Base-by-base conservation (phyloP, 805 yeast genomes). In the Zygoascus tannicola region DNA sequence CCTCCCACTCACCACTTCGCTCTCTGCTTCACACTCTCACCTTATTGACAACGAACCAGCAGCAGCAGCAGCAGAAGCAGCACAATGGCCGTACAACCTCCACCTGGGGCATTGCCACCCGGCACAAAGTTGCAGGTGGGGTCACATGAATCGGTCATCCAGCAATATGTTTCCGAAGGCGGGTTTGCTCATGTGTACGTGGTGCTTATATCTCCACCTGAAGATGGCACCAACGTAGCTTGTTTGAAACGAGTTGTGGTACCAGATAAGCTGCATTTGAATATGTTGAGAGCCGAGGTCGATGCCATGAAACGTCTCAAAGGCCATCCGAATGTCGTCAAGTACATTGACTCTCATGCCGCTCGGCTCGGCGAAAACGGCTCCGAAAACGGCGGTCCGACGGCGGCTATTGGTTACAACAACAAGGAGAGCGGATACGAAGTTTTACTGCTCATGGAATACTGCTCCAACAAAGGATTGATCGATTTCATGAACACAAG, bases 181-280 rank as follows among this genome's bases (percentile, higher is more conserved):
- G 98, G 98, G 12, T 92, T 85, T 70, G 97, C 98, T 8, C 94
- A 85, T 60, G 96, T 92, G 4, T 92, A 92, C 62, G 75, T 82
- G 15, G 90, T 87, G 48, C 73, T 73, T 38, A 76, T 83, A 16
- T 69, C 73, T 22, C 87, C 87, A 4, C 68, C 75, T 3, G 75
- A 69, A 50, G 68, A 73, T 14, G 77, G 76, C 70, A 40, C 63
- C 62, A 44, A 62, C 71, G 10, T 59, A 7, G 96, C 90, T 4
- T 92, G 97, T 60, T 69, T 92, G 56, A 92, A 92, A 63, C 74
- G 98, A 50, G 97, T 92, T n/a, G 81, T 81, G 26, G 98, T 92
- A 2, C 97, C 97, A 3, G 86, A 82, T 59, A 92, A 92, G 63
- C 75, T 78, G 56, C 83, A 82, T 42, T 70, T 92, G 59, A 85